These are phyloP conservation scores for Hura crepitans DNA, from an alignment of 441 rosid genomes.

Conservation along the genomic window DNA sequence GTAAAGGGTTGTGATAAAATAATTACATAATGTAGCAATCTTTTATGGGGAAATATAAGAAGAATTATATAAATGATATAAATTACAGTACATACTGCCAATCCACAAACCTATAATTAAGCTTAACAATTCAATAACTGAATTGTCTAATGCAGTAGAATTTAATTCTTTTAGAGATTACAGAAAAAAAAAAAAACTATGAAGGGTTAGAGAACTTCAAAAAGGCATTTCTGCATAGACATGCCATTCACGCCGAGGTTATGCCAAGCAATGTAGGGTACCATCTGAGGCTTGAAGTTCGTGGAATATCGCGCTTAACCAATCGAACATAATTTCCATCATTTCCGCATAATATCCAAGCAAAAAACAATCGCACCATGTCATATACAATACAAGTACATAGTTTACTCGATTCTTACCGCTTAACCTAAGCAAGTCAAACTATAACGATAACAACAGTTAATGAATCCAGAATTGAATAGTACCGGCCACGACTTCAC, in stretches of 20 bases:
- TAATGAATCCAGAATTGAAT: neutral
- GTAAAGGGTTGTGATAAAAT: neutral
- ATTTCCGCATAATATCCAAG: too few relatives aligned
- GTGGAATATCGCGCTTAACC: too few relatives aligned
- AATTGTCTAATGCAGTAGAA: neutral
- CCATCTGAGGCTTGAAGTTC: too few relatives aligned
- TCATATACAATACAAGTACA: neutral
- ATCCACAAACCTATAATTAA: neutral
- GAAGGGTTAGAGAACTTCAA: too few relatives aligned
- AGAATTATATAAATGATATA: neutral
- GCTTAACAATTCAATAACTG: neutral
- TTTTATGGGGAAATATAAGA: neutral
- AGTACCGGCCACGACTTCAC: conserved; percentile 83
- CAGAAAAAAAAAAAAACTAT: too few relatives aligned
- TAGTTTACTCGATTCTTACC: neutral
- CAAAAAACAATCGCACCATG: neutral
- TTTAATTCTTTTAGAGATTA: neutral
- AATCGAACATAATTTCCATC: too few relatives aligned
- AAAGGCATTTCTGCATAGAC: neutral
- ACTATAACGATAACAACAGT: neutral
- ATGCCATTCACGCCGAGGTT: neutral
- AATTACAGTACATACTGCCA: neutral
- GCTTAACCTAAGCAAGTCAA: neutral
- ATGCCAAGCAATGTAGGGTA: neutral
- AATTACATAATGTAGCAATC: neutral